Evolutionary conservation across 768 basidiomycete species (phyloP), one percentile per base, ranked within the genome.

Genomic region (Porphyrellus cyaneotinctus): DNA sequence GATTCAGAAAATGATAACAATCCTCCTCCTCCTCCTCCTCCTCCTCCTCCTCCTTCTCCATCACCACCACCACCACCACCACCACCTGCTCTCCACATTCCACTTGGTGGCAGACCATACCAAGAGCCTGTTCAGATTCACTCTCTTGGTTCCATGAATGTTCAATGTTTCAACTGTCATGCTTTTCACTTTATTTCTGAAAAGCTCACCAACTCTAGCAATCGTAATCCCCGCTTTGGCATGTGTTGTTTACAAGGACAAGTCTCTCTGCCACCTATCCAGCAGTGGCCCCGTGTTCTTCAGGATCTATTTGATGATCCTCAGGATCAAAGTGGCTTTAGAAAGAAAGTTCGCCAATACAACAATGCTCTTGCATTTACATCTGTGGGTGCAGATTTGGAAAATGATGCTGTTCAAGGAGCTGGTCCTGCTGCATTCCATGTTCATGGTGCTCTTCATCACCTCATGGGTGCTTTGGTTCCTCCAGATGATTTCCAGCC

Each of bases 261-360:
- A 35, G 58, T 72, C 14, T 2, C 20, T 4, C 58, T 73, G 4
- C 55, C 58, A 4, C 14, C n/a, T n/a, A n/a, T n/a, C n/a, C n/a
- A n/a, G n/a, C n/a, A n/a, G n/a, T n/a, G n/a, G n/a, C n/a, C n/a
- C 18, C 41, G 10, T 4, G 17, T 1, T 0, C 33, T 60, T 4
- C 56, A 64, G 1, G 9, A 48, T 17, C 28, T 68, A 1, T 62
- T 58, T 39, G 41, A 58, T 32, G 47, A 65, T 11, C 53, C 52
- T 24, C 49, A 59, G 6, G 47, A 59, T 43, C 2, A 0, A 1
- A 36, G 4, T 0, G 12, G 35, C 0, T 75, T 76, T 26, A 67
- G 65, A 2, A 49, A 57, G 7, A 59, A 75, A 6, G 74, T 77
- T 9, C 57, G 70, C 12, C 68, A 72, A 24, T 78, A 78, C 38